Evolutionary conservation across 2,329 filamentous ascomycete genomes (phyloP).

Genomic region (Verticillium tricorpus): DNA sequence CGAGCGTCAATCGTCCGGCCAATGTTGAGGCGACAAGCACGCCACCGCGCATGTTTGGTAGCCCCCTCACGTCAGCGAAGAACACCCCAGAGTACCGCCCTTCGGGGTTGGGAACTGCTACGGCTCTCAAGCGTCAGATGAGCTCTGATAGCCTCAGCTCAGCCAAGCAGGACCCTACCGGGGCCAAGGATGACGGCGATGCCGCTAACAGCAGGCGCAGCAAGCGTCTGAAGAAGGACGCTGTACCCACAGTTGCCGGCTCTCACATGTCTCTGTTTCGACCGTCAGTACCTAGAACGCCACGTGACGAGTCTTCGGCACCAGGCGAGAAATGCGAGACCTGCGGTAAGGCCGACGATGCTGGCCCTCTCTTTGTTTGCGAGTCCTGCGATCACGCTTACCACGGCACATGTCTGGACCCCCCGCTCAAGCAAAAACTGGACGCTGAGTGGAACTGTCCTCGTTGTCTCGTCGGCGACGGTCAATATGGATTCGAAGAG

Average conservation of each 20-base stretch:
- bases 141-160: conserved; percentile 53
- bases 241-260: conserved; percentile 80
- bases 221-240: conserved; percentile 85
- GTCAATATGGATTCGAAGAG: conserved; percentile 96
- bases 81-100: conserved; percentile 61
- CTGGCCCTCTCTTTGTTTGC: conserved; percentile 68
- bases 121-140: conserved; percentile 72
- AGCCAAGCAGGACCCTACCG: conserved; percentile 40
- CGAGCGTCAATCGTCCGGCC: conserved; percentile 55
- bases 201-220: conserved; percentile 68
- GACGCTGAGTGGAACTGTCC: conserved; percentile 95
- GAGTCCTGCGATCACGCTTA: conserved; percentile 89
- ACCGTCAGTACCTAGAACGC: conserved; percentile 66
- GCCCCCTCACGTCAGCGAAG: conserved; percentile 58
- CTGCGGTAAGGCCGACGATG: conserved; percentile 76
- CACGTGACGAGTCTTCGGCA: conserved; percentile 45
- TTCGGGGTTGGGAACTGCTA: conserved; percentile 48
- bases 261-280: conserved; percentile 96
- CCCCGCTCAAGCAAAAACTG: conserved; percentile 70
- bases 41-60: conserved; percentile 55
- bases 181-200: conserved; percentile 56
- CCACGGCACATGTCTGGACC: conserved; percentile 85
- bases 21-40: conserved; percentile 50
- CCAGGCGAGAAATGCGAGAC: conserved; percentile 71
- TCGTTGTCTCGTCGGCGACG: conserved; percentile 89